Evolutionary conservation across 805 yeast species (phyloP).

Genomic region (Ogataea pilisensis): DNA sequence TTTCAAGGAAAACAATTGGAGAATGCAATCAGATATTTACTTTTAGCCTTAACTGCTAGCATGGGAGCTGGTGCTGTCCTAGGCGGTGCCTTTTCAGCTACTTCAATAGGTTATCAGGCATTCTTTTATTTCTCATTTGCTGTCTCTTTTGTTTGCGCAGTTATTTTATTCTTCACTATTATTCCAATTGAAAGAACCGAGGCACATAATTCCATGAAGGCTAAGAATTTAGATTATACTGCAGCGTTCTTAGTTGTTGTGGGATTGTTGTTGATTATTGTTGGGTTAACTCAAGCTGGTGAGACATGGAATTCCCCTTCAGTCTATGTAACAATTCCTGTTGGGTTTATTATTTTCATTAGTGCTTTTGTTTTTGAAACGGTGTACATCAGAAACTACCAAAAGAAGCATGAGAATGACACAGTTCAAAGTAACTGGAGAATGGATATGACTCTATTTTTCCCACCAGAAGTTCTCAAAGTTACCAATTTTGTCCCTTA

Average conservation of each 20-base stretch:
- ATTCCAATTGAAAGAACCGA: slow-evolving; percentile 29
- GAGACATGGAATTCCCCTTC: slow-evolving; percentile 37
- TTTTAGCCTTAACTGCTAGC: slow-evolving; percentile 24
- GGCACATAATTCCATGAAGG: slow-evolving; percentile 17
- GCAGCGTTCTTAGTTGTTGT: slow-evolving; percentile 32
- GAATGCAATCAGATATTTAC: slow-evolving; percentile 12
- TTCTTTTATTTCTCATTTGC: slow-evolving; percentile 38
- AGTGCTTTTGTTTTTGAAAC: slow-evolving; percentile 31
- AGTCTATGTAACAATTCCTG: slow-evolving; percentile 37
- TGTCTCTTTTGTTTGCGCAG: slow-evolving; percentile 13
- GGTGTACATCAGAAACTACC: slow-evolving; percentile 12
- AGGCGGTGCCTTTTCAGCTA: slow-evolving; percentile 41
- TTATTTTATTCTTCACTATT: slow-evolving; percentile 20
- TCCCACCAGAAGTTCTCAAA: slow-evolving; percentile 18
- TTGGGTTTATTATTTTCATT: slow-evolving; percentile 33
- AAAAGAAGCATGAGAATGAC: slow-evolving; percentile 3
- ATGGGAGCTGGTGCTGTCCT: slow-evolving; percentile 36
- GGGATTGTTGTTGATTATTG: slow-evolving; percentile 36
- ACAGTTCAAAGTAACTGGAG: slow-evolving; percentile 10
- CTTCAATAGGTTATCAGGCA: slow-evolving; percentile 37
- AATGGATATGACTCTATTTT: slow-evolving; percentile 15
- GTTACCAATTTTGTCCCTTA: slow-evolving; percentile 20
- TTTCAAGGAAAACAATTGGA: slow-evolving; percentile 15
- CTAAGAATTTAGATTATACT: slow-evolving; percentile 32
- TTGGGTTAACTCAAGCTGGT: slow-evolving; percentile 45